Base-by-base conservation (phyloP, 768 basidiomycete genomes). In the Phaeolepiota aurea region DNA sequence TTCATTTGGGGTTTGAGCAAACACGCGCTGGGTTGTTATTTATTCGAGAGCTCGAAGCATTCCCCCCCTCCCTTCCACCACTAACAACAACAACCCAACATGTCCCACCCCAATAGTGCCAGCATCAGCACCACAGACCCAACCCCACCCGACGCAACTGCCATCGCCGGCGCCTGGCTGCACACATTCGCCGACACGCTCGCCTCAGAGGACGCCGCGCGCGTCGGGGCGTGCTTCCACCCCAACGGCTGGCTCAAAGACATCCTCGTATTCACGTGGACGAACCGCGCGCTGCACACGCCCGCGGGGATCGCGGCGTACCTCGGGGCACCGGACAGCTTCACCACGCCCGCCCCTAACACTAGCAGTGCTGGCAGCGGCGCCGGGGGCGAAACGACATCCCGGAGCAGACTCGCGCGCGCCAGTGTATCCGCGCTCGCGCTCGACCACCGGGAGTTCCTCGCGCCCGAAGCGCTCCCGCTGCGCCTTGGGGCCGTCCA, bases 201-300 rank as follows among this genome's bases (percentile, higher is more conserved):
- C 9, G 19, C 38, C 14, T 30, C 50, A 18, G 48, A 41, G 1
- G 52, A 65, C 35, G 39, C 49, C 3, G 41, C 51, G 3, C 54
- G 44, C 3, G 44, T 58, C 4, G 45, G 45, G 0, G 44, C 54
- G 5, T 47, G 44, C 7, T 63, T 71, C 48, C 55, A 59, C 2
- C 51, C 58, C 0, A 41, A 54, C 23, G 69, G 68, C 7, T 70
- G 58, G 55, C 56, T 69, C 21, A 56, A 67, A 4, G 69, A 74
- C 45, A 38, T 66, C 21, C 59, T 72, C 36, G 54, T 59, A 10
- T 66, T 74, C 48, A 61, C 61, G 1, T 72, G 70, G 71, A 57
- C 66, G 46, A 57, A 56, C 21, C 63, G 67, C 18, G 48, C 67
- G 2, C 54, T 70, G 5, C 44, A 52, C 15, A 65, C 64, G 3